A percentile compares a stretch with the other conserved stretches of the same genome.
Conservation (phyloP, 345 rosid genomes). For the Linum lewisii region DNA sequence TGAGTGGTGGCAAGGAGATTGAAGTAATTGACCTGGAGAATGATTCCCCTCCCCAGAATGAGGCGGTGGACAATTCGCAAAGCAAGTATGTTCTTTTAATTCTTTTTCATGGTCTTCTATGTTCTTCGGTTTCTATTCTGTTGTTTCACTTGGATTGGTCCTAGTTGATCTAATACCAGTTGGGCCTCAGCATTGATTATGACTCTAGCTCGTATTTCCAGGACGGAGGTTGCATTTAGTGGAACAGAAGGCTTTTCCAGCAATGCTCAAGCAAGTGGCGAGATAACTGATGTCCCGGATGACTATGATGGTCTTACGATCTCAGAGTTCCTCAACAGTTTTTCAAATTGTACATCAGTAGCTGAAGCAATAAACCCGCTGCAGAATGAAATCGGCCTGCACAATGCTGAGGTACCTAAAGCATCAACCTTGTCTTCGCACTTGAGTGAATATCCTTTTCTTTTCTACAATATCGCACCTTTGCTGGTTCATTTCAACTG, state of each 20-base stretch:
- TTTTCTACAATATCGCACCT: neutral
- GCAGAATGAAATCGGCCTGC: conserved; percentile 47
- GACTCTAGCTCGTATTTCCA: conserved; percentile 23
- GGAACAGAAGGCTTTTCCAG: conserved; percentile 32
- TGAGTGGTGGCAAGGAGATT: conserved; percentile 50
- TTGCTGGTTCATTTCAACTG: neutral
- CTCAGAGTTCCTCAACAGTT: conserved; percentile 60
- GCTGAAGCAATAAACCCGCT: conserved; percentile 39
- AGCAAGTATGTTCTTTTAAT: conserved; percentile 42
- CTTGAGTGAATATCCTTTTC: neutral
- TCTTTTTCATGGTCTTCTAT: neutral
- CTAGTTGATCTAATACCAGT: neutral
- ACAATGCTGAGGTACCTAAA: conserved; percentile 56
- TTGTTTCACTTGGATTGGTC: neutral
- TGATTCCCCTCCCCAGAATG: conserved; percentile 53
- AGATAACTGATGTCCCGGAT: conserved; percentile 53
- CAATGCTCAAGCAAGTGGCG: conserved; percentile 29
- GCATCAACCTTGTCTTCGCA: neutral
- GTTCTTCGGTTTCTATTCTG: neutral
- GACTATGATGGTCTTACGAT: conserved; percentile 68
- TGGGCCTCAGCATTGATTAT: neutral
- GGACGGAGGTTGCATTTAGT: conserved; percentile 52
- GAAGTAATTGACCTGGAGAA: conserved; percentile 88
- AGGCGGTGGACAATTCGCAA: conserved; percentile 37
- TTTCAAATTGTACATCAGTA: conserved; percentile 46